Conservation (phyloP, 169 alveolate genomes). For the Plasmodium fragile region DNA sequence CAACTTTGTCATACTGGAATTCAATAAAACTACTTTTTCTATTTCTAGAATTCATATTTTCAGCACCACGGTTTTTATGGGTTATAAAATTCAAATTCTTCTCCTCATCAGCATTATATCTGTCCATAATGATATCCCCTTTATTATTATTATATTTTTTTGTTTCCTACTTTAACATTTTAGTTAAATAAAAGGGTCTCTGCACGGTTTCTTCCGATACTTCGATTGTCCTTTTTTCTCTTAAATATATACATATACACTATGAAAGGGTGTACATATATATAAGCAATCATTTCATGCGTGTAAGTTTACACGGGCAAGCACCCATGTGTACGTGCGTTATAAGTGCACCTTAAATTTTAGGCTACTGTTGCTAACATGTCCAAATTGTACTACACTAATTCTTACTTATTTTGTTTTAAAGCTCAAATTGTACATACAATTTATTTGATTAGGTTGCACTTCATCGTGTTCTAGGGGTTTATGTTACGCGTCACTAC, state of each 20-base stretch:
- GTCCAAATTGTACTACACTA: not conserved
- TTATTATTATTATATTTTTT: not conserved
- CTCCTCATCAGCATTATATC: slow-evolving; percentile 21
- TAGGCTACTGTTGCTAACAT: not conserved
- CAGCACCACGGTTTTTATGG: slow-evolving; percentile 7
- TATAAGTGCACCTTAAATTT: slow-evolving; percentile 18
- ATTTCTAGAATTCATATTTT: slow-evolving; percentile 19
- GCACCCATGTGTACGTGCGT: not conserved
- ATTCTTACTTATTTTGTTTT: not conserved
- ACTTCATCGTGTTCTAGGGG: not conserved
- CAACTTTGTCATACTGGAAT: slow-evolving; percentile 62
- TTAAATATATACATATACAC: not conserved
- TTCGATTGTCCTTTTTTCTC: not conserved
- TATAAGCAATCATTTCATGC: not conserved
- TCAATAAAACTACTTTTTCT: slow-evolving; percentile 55
- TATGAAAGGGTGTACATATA: slow-evolving; percentile 1
- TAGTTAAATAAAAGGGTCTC: slow-evolving; percentile 7
- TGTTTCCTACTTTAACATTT: slow-evolving; percentile 15
- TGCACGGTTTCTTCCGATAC: not conserved
- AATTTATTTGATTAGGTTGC: slow-evolving; percentile 3
- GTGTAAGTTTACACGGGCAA: not conserved
- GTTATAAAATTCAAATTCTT: slow-evolving; percentile 9
- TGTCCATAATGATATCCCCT: slow-evolving; percentile 10
- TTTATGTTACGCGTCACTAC: not conserved
- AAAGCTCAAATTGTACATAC: slow-evolving; percentile 28